These are phyloP conservation scores for Pilobolus umbonatus DNA, from an alignment of 192 early-diverging fungal species.

Conservation along the genomic window DNA sequence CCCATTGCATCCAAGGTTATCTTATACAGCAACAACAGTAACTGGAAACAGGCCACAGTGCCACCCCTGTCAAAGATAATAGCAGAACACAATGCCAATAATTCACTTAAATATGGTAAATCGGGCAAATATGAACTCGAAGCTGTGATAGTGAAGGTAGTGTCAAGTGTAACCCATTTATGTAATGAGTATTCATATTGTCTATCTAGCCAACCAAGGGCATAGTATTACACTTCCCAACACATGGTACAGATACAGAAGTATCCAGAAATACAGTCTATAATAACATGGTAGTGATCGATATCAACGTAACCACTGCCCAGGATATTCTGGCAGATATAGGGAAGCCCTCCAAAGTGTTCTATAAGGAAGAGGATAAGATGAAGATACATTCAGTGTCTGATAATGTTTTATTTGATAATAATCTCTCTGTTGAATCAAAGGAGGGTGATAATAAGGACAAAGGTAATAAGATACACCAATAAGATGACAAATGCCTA, in stretches of 20 bases:
- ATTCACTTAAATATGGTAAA: slow-evolving; percentile 32
- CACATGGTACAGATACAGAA: slow-evolving; percentile 4
- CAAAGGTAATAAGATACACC: slow-evolving; percentile 21
- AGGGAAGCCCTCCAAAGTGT: slow-evolving; percentile 55
- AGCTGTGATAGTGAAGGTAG: slow-evolving; percentile 46
- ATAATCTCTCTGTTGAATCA: slow-evolving; percentile 24
- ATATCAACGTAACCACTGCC: slow-evolving; percentile 50
- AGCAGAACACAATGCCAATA: slow-evolving; percentile 25
- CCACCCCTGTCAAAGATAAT: slow-evolving; percentile 36
- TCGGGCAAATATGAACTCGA: slow-evolving; percentile 40
- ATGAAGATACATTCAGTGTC: slow-evolving; percentile 61
- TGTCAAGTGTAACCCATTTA: background rate
- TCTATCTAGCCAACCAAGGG: slow-evolving; percentile 36
- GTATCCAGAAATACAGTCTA: slow-evolving; percentile 3
- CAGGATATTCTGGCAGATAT: slow-evolving; percentile 71
- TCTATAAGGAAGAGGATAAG: slow-evolving; percentile 68
- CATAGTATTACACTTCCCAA: slow-evolving; percentile 35
- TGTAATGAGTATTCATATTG: background rate
- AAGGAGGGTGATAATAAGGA: slow-evolving; percentile 21
- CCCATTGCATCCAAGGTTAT: slow-evolving; percentile 61
- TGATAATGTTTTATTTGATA: slow-evolving; percentile 16
- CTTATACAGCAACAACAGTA: slow-evolving; percentile 47
- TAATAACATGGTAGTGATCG: slow-evolving; percentile 29
- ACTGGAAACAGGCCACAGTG: slow-evolving; percentile 42
- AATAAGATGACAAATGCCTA: background rate